phyloP scores from a whole-genome alignment of 768 basidiomycete species.

The Tricholoma sp. region DNA sequence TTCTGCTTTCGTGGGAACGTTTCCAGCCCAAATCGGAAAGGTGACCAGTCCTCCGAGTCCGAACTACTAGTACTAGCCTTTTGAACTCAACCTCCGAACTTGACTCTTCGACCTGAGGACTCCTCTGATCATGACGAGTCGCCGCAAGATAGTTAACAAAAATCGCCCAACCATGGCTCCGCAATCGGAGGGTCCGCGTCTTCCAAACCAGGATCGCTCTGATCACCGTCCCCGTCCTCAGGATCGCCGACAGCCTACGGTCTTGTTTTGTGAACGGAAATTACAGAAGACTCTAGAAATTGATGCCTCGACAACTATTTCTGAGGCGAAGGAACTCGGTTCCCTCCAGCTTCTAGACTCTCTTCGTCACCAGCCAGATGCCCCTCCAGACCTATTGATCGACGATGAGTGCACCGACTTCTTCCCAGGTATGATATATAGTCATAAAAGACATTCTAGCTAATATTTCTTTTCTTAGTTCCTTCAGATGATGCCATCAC shows the following conservation, averaged over 20 bases:
- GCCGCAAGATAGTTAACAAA: neutral
- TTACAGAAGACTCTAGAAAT: neutral
- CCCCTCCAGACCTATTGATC: neutral
- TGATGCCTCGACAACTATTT: neutral
- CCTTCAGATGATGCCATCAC: neutral
- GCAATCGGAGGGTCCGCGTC: neutral
- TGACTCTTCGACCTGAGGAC: too few relatives aligned
- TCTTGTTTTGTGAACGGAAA: neutral
- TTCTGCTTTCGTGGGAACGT: too few relatives aligned
- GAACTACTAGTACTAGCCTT: too few relatives aligned
- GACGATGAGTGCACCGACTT: neutral
- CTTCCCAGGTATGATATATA: neutral
- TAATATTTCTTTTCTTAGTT: neutral
- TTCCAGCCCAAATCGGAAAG: too few relatives aligned
- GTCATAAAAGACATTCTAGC: neutral
- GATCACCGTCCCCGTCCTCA: neutral
- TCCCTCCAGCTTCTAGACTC: neutral
- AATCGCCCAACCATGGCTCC: neutral
- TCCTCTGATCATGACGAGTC: too few relatives aligned
- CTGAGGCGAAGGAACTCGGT: neutral
- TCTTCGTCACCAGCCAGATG: neutral
- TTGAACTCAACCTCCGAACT: too few relatives aligned
- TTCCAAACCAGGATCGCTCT: neutral
- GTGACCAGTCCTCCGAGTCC: too few relatives aligned
- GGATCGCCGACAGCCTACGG: neutral